Evolutionary conservation across 371 early-diverging fungal species (phyloP), one percentile per base, ranked within the genome.

Genomic region (Choanephora cucurbitarum): DNA sequence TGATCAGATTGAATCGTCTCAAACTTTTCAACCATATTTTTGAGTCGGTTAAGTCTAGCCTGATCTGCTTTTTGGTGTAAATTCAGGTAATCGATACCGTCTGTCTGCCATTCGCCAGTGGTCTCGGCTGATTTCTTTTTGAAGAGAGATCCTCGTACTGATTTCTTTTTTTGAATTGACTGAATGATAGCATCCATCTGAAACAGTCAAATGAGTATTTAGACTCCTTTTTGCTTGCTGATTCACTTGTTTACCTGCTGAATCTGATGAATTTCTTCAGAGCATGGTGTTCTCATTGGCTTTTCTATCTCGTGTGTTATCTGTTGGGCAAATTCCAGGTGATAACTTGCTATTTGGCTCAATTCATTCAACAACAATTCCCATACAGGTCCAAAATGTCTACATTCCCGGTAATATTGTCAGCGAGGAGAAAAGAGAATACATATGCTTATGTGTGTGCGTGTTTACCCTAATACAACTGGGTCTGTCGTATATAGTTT

Each of bases 1-100:
- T 46, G 69, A 64, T 44, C 77, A 69, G 48, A 73, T 75, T 84
- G 85, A 21, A 81, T 55, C 3, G 69, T 55, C 56, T 82, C 85
- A 50, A 82, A 84, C 3, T 51, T 44, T 33, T 65, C 56, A 5
- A 82, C 69, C 3, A 55, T 43, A 17, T 64, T 59, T 57, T 80
- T 78, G 19, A 81, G 13, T 31, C 63, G 55, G 3, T 66, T 59
- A 41, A 73, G 70, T 10, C 85, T 75, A 24, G 66, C 45, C 45
- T 80, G 74, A 56, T 84, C 85, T 23, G 80, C 58, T 10, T 56
- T 32, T 69, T 82, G 80, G 48, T 71, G 71, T 69, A 60, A 45
- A 23, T 37, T 28, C n/a, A 60, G 44, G 23, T 60, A 60, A 4
- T 55, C 60, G 8, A 48, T 40, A 39, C 55, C 55, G 49, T 60